These are phyloP conservation scores for Prunus armeniaca DNA, from an alignment of 306 rosid species.

Conservation along the genomic window DNA sequence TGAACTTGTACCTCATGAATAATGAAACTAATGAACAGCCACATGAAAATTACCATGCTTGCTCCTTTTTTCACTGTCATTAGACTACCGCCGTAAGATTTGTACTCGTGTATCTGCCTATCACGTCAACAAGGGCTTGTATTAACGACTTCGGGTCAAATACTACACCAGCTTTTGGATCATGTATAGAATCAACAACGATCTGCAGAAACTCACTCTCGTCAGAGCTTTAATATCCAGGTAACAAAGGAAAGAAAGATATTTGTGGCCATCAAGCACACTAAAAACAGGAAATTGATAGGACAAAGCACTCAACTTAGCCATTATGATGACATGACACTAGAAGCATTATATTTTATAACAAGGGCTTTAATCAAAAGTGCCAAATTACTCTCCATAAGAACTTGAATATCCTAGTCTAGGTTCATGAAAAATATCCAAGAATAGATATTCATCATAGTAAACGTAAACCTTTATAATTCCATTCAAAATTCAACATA, in stretches of 20 bases:
- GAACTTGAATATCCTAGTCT: neutral
- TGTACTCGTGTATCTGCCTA: slow-evolving; percentile 41
- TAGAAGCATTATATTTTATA: no score
- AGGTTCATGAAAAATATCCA: neutral
- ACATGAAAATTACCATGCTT: slow-evolving; percentile 12
- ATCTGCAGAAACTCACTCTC: slow-evolving; percentile 51
- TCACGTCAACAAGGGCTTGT: slow-evolving; percentile 53
- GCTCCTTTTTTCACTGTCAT: slow-evolving; percentile 16
- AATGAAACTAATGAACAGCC: slow-evolving; percentile 19
- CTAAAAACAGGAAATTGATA: neutral
- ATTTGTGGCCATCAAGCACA: neutral
- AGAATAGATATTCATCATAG: neutral
- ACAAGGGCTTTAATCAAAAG: neutral
- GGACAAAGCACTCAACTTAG: neutral
- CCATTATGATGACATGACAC: no score
- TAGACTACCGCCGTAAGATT: slow-evolving; percentile 25
- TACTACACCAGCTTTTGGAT: slow-evolving; percentile 70
- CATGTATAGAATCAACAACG: slow-evolving; percentile 57
- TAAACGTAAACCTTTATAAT: neutral
- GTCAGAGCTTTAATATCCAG: neutral
- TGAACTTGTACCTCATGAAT: slow-evolving; percentile 25
- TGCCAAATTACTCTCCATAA: neutral
- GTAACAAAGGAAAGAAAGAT: neutral
- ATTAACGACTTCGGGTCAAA: slow-evolving; percentile 77
- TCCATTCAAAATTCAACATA: neutral